A percentile compares a stretch with the other conserved stretches of the same genome.
Conservation (phyloP, 2,329 filamentous ascomycete species). For the Paecilomyces formosus region DNA sequence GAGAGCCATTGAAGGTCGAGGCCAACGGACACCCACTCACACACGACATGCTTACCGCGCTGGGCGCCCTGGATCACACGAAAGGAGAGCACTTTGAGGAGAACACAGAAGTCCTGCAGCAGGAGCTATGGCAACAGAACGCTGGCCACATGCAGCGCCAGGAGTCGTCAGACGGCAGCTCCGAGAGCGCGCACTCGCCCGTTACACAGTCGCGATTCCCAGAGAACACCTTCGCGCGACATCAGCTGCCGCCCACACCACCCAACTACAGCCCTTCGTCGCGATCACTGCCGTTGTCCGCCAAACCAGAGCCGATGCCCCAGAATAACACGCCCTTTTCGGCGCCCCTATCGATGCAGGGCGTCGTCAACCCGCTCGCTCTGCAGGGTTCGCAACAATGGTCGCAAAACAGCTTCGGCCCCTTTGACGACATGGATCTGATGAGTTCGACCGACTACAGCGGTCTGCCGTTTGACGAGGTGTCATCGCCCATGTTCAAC, state of each 20-base stretch:
- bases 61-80: constrained; percentile 49
- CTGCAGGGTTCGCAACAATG: constrained; percentile 23
- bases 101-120: constrained; percentile 48
- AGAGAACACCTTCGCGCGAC: constrained; percentile 8
- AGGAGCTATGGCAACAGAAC: constrained; percentile 47
- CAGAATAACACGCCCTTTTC: constrained; percentile 16
- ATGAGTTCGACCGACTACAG: constrained; percentile 23
- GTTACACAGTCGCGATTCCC: constrained; percentile 10
- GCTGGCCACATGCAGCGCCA: constrained; percentile 45
- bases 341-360: constrained; percentile 21
- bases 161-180: constrained; percentile 51
- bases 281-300: constrained; percentile 15
- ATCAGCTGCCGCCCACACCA: constrained; percentile 32
- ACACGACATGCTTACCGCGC: constrained; percentile 54
- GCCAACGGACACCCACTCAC: constrained; percentile 52
- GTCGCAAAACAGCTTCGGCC: constrained; percentile 15
- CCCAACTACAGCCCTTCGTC: constrained; percentile 31
- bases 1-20: constrained; percentile 44
- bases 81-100: constrained; percentile 53
- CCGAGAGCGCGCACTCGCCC: constrained; percentile 46
- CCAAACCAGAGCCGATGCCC: constrained; percentile 20
- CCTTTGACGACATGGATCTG: constrained; percentile 27
- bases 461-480: constrained; percentile 25
- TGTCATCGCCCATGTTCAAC: constrained; percentile 28
- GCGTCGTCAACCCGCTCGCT: constrained; percentile 29